phyloP scores from a whole-genome alignment of 192 early-diverging fungal genomes.

The Podila epicladia region DNA sequence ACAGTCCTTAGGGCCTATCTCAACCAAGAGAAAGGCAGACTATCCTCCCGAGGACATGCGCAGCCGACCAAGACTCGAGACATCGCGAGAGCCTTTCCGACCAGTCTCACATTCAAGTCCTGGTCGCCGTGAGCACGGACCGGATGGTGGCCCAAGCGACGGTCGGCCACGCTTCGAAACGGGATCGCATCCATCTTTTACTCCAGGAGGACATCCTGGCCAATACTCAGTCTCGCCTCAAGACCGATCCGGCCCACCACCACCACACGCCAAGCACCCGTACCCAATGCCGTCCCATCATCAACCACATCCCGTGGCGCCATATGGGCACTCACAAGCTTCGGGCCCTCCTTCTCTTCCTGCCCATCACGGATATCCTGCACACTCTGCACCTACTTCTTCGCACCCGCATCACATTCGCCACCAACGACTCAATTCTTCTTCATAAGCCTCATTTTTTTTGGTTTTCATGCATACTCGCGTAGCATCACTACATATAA shows the following conservation, averaged over 20 bases:
- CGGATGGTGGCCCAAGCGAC: background rate
- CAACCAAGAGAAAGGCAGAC: slow-evolving; percentile 32
- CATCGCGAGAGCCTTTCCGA: background rate
- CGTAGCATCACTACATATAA: background rate
- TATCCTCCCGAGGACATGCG: slow-evolving; percentile 14
- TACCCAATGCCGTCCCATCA: background rate
- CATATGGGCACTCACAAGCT: background rate
- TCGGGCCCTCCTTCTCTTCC: background rate
- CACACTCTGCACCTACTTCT: background rate
- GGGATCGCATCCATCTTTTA: background rate
- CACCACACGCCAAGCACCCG: background rate
- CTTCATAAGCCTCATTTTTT: background rate
- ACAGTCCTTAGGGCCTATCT: slow-evolving; percentile 18
- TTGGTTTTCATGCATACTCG: background rate
- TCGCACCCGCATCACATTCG: background rate
- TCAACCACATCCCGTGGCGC: slow-evolving; percentile 1
- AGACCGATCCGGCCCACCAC: background rate
- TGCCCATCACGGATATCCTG: background rate
- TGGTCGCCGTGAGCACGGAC: background rate
- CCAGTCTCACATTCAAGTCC: background rate
- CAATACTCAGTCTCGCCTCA: background rate
- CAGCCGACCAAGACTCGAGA: slow-evolving; percentile 17
- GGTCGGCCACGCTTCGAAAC: background rate
- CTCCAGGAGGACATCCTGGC: background rate
- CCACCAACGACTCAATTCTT: slow-evolving; percentile 2